Base-by-base conservation (phyloP, 768 basidiomycete species). In the Termitomyces sp. region DNA sequence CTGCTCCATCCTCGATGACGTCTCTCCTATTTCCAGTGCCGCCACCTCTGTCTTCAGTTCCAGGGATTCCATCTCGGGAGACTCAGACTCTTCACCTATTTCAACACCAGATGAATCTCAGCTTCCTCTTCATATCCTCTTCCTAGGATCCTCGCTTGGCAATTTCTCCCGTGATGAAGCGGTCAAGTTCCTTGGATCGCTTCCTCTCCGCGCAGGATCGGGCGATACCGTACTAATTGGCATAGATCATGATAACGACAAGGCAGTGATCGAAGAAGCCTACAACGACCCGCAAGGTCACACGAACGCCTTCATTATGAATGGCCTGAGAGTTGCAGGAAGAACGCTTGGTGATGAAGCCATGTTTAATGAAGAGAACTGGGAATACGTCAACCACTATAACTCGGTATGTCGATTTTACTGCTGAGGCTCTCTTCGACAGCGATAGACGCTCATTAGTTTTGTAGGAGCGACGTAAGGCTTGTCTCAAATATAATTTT, bases 81-180 rank as follows among this genome's bases (percentile, higher is more conserved):
- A 63, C 17, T 55, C 65, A 14, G 63, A 65, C 8, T 52, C 62
- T 10, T 66, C 79, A 11, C 62, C 71, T 3, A 76, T 77, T 10
- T 80, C 83, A 21, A 82, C 80, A 0, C 81, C 80, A 41, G 82
- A 78, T 21, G 71, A 70, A 25, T 63, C 66, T 21, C 69, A 74
- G 44, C 70, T 73, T 2, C 86, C 90, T 14, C 70, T 93, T 32
- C 95, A 97, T 66, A 75, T 98, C 53, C 75, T 98, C 59, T 98
- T 97, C 76, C 76, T 98, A 17, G 97, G 96, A 0, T 95, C 91
- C 0, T 92, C 92, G 0, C 68, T 98, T 7, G 97, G 95, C 7
- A 98, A 98, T 75, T 98, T 98, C 69, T 65, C 77, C 5, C 82
- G 93, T 12, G 75, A 76, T 5, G 87, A 81, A 23, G 90, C 87